A percentile compares a stretch with the other conserved stretches of the same genome.
Evolutionary conservation across 768 basidiomycete species (phyloP).

Genomic region (Pleurotus platypus): DNA sequence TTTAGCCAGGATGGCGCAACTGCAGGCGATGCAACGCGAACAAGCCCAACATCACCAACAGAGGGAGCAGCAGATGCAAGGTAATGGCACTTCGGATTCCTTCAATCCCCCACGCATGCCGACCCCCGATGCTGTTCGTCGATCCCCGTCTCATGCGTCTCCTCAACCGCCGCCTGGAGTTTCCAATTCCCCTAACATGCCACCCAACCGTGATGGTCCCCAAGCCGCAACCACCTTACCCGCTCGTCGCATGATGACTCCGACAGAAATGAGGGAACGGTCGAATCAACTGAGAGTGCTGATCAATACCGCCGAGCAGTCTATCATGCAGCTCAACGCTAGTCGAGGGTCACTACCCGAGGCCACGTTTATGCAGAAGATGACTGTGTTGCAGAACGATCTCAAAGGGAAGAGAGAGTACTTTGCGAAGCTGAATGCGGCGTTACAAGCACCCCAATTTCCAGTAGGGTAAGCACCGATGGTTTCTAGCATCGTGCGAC

Average conservation of each 20-base stretch:
- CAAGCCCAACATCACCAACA: slow-evolving; percentile 16
- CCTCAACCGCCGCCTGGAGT: slow-evolving; percentile 19
- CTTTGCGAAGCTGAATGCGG: slow-evolving; percentile 29
- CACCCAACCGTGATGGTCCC: slow-evolving; percentile 3
- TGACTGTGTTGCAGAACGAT: slow-evolving; percentile 15
- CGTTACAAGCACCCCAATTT: slow-evolving; percentile 16
- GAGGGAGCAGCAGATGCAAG: slow-evolving; percentile 27
- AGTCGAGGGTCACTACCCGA: slow-evolving; percentile 9
- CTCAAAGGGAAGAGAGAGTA: slow-evolving; percentile 34
- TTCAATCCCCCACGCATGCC: slow-evolving; percentile 44
- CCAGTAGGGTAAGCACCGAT: too few species aligned
- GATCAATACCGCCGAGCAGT: slow-evolving; percentile 15
- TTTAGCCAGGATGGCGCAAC: neutral
- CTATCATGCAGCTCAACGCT: slow-evolving; percentile 13
- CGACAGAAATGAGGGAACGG: slow-evolving; percentile 15
- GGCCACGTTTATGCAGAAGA: slow-evolving; percentile 3
- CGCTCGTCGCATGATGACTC: slow-evolving; percentile 17
- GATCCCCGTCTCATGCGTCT: slow-evolving; percentile 42
- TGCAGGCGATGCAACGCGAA: slow-evolving; percentile 6
- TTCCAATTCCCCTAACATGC: slow-evolving; percentile 6
- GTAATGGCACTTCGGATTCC: slow-evolving; percentile 34
- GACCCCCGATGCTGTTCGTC: slow-evolving; percentile 41
- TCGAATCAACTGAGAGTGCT: slow-evolving; percentile 12
- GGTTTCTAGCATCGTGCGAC: too few species aligned
- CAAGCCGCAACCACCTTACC: neutral